Base-by-base conservation (phyloP, 1,284 basidiomycete species). In the Anthracocystis panici-leucophaei region DNA sequence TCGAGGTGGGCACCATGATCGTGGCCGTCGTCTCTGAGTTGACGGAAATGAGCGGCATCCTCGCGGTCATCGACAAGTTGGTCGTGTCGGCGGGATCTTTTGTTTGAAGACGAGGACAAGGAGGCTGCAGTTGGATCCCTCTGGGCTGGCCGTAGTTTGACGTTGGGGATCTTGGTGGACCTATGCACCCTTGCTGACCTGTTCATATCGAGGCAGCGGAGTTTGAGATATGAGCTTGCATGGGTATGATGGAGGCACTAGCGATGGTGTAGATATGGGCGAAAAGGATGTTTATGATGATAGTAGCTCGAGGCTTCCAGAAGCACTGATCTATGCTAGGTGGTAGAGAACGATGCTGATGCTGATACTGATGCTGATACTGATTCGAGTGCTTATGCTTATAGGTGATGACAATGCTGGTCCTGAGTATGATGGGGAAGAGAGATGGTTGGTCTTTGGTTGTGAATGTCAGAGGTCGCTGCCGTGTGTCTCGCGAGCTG, bases 81-180 rank as follows among this genome's bases (percentile, higher is more conserved):
- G 44, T 64, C 48, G 9, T 44, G 57, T 42, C 14, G 56, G 25
- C 61, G 65, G 5, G 48, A 40, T 16, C 51, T 56, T 40, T 54
- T 65, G 40, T 53, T 60, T 35, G 35, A 56, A 18, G 63, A 59
- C 3, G 61, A 61, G 12, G 63, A 57, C 3, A 58, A 61, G 12
- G 63, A 48, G 16, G 52, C 46, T 38, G 25, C 31, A 16, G 35
- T 38, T 27, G 59, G 16, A 18, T 23, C 44, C 12, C 31, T 40
- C 11, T 57, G 59, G 11, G 78, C 71, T 11, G 83, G 83, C 12
- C 82, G 73, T 11, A 84, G 72, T 61, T 81, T 81, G 55, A 80
- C 82, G 48, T 82, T 80, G 49, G 83, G 83, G 41, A 84, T 78
- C 70, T 84, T 84, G 41, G 81, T 82, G 57, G 81, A 82, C 40